phyloP scores from a whole-genome alignment of 345 rosid genomes.

The Citrus unshiu region DNA sequence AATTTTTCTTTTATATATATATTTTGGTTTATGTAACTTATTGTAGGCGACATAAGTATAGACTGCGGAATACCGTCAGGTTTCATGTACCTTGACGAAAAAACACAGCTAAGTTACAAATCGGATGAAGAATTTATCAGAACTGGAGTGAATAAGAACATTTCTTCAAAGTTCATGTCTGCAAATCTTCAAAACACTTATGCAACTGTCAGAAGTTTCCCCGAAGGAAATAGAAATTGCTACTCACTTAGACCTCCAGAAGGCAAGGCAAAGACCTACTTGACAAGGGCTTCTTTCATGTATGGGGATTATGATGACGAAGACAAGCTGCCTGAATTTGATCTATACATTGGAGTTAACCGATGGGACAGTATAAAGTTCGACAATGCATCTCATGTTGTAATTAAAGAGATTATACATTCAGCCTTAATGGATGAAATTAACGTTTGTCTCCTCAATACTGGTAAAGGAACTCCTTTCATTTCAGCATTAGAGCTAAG shows the following conservation, averaged over 20 bases:
- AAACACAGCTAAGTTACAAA: conserved; percentile 6
- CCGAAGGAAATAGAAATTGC: conserved; percentile 25
- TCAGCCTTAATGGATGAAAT: conserved; percentile 13
- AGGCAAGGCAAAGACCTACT: conserved; percentile 23
- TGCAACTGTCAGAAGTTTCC: conserved; percentile 24
- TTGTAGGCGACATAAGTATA: conserved; percentile 26
- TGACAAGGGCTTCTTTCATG: conserved; percentile 32
- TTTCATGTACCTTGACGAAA: conserved; percentile 4
- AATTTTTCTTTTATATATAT: not conserved
- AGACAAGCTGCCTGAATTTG: conserved; percentile 18
- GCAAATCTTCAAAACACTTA: conserved; percentile 1
- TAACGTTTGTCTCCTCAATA: conserved; percentile 29
- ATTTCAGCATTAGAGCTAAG: conserved; percentile 31
- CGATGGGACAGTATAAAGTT: conserved; percentile 25
- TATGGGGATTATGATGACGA: conserved; percentile 31
- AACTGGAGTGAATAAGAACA: conserved; percentile 21
- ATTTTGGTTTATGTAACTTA: not conserved
- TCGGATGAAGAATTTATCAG: conserved; percentile 14
- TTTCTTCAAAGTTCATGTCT: conserved; percentile 18
- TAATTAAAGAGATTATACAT: conserved; percentile 32
- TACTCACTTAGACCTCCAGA: conserved; percentile 27
- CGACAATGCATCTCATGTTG: conserved; percentile 22
- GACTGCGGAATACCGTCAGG: conserved; percentile 26
- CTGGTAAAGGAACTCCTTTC: conserved; percentile 29
- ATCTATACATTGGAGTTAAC: conserved; percentile 24